Conservation (phyloP, 2,329 filamentous ascomycete genomes). For the Cladosporium sp. region DNA sequence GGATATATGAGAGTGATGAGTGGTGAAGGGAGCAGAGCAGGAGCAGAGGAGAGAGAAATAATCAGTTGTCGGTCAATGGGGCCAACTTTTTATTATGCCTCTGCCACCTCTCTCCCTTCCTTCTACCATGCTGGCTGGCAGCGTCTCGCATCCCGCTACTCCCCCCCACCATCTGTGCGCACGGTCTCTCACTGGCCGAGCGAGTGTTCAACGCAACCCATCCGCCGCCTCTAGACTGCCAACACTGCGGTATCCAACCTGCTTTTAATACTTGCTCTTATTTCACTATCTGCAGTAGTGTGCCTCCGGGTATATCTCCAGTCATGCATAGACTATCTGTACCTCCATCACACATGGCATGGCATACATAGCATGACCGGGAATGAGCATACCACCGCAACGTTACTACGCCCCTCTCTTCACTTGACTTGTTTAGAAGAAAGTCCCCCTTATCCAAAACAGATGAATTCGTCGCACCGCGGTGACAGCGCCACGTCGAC, state of each 20-base stretch:
- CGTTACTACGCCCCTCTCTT: too few species aligned
- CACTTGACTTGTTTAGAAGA: too few species aligned
- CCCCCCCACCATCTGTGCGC: conserved; percentile 4
- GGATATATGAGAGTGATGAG: neutral
- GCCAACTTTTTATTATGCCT: conserved; percentile 1
- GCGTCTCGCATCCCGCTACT: neutral
- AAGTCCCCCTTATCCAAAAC: too few species aligned
- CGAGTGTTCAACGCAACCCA: conserved; percentile 8
- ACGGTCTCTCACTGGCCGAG: neutral
- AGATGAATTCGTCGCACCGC: neutral
- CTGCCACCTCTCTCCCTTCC: too few species aligned
- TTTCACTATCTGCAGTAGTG: too few species aligned
- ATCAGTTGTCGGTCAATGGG: neutral
- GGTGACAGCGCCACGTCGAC: neutral
- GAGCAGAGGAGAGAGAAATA: conserved; percentile 1
- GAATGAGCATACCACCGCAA: too few species aligned
- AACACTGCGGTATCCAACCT: neutral
- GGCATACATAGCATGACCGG: too few species aligned
- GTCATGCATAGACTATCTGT: too few species aligned
- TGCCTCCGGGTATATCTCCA: too few species aligned
- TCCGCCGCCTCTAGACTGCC: conserved; percentile 9
- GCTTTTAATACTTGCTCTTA: too few species aligned
- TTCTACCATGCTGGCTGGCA: too few species aligned
- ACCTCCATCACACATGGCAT: too few species aligned
- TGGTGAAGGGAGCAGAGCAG: neutral